phyloP scores from a whole-genome alignment of 352 stramenopile genomes.

The Pythium scleroteichum region DNA sequence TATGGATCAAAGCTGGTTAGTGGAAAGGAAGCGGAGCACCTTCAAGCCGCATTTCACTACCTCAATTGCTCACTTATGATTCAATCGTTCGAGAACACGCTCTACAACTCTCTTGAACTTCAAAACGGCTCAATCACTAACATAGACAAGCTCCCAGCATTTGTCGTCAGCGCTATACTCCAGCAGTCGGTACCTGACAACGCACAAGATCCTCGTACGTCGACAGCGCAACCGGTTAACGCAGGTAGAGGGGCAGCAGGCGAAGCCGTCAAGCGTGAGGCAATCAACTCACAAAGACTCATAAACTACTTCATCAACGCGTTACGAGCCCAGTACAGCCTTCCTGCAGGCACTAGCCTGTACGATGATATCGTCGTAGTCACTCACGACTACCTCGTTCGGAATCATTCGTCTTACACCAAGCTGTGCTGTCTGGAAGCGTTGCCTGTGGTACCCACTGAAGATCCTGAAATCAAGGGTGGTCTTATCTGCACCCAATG shows the following conservation, averaged over 20 bases:
- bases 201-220: not conserved
- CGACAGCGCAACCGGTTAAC: conserved; percentile 5
- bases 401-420: conserved; percentile 59
- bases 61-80: conserved; percentile 51
- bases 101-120: conserved; percentile 69
- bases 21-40: conserved; percentile 47
- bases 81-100: conserved; percentile 37
- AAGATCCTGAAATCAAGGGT: conserved; percentile 60
- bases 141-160: conserved; percentile 49
- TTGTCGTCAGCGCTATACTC: conserved; percentile 33
- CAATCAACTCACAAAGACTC: conserved; percentile 31
- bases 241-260: conserved; percentile 3
- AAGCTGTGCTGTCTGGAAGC: conserved; percentile 51
- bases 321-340: conserved; percentile 45
- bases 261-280: conserved; percentile 5
- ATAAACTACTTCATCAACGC: conserved; percentile 68
- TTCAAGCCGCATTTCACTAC: conserved; percentile 76
- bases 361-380: conserved; percentile 40
- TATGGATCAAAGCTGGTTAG: conserved; percentile 48
- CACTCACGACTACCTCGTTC: conserved; percentile 60
- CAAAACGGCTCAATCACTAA: conserved; percentile 43
- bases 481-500: conserved; percentile 63
- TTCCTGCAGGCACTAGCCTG: conserved; percentile 33
- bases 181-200: not conserved
- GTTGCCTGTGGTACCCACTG: conserved; percentile 40